phyloP scores from a whole-genome alignment of 2,329 filamentous ascomycete species.

The Xylaria multiplex region DNA sequence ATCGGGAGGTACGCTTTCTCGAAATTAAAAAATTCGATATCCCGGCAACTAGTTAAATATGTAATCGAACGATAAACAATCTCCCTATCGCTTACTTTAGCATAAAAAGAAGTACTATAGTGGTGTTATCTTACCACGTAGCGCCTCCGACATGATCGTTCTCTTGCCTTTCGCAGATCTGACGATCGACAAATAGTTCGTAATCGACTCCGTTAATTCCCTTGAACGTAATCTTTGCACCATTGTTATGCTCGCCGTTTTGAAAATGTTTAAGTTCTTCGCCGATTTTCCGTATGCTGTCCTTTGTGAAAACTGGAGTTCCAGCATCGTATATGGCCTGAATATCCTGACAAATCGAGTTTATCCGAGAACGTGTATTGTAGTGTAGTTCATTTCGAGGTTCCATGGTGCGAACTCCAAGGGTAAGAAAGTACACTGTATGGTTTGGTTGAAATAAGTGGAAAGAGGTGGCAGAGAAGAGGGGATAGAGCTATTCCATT shows the following conservation, averaged over 20 bases:
- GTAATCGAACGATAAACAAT: slow-evolving; percentile 34
- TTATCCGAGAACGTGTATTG: slow-evolving; percentile 21
- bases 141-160: slow-evolving; percentile 31
- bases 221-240: slow-evolving; percentile 29
- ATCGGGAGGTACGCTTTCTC: slow-evolving; percentile 38
- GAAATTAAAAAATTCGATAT: slow-evolving; percentile 24
- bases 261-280: slow-evolving; percentile 31
- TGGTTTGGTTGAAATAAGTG: no score
- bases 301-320: slow-evolving; percentile 37
- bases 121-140: slow-evolving; percentile 35
- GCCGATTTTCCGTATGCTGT: slow-evolving; percentile 34
- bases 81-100: slow-evolving; percentile 28
- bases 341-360: slow-evolving; percentile 31
- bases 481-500: no score
- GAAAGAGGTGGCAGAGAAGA: no score
- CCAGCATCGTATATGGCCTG: slow-evolving; percentile 35
- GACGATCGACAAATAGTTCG: slow-evolving; percentile 28
- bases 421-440: no score
- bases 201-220: slow-evolving; percentile 36
- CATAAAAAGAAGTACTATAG: slow-evolving; percentile 14
- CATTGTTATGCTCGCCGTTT: slow-evolving; percentile 24
- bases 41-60: slow-evolving; percentile 27
- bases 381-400: slow-evolving; percentile 7
- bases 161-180: slow-evolving; percentile 24
- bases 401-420: slow-evolving; percentile 18